Conservation (phyloP, 2,329 filamentous ascomycete genomes). For the Cladorrhinum sp. region DNA sequence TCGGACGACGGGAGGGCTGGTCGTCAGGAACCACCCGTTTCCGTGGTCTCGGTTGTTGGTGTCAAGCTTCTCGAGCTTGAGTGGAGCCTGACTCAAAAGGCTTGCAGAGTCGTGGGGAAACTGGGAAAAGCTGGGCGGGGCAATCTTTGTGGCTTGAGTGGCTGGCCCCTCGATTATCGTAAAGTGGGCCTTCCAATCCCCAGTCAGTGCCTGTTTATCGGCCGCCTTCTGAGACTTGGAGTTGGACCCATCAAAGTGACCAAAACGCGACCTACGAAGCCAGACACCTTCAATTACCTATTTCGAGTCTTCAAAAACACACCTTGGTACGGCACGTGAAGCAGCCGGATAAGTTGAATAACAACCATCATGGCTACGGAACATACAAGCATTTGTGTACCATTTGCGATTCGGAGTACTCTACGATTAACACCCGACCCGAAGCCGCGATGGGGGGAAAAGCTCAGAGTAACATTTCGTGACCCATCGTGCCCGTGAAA, state of each 20-base stretch:
- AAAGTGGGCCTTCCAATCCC: neutral
- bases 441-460: neutral
- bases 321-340: neutral
- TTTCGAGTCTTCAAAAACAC: neutral
- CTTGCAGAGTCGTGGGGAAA: neutral
- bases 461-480: neutral
- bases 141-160: neutral
- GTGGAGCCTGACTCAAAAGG: neutral
- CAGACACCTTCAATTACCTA: neutral
- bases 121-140: neutral
- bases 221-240: neutral
- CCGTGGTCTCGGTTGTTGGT: neutral
- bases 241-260: neutral
- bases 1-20: neutral
- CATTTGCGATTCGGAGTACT: neutral
- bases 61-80: neutral
- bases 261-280: neutral
- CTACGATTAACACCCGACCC: neutral
- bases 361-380: neutral
- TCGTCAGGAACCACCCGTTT: no score
- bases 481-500: neutral
- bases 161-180: neutral
- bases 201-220: neutral
- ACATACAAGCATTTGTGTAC: neutral
- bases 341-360: neutral